phyloP scores from a whole-genome alignment of 1,139 yeast genomes.

The Hyphopichia pseudoburtonii region DNA sequence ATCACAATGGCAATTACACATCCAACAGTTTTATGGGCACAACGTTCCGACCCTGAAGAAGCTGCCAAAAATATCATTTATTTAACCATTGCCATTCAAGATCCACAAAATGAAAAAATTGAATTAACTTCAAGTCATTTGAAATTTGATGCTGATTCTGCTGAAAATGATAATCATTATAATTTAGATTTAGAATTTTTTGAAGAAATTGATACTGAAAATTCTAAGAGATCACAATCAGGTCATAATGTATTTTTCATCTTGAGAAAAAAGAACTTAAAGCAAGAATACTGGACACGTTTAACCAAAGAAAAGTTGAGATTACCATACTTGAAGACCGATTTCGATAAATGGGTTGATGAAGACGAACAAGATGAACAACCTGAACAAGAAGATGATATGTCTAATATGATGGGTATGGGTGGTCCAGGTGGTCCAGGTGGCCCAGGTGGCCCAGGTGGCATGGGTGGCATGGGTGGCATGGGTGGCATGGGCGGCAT shows the following conservation, averaged over 20 bases:
- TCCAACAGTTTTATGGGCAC: constrained; percentile 83
- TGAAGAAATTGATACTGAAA: constrained; percentile 67
- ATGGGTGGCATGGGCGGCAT: constrained; percentile 16
- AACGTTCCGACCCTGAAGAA: constrained; percentile 77
- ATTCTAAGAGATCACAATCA: constrained; percentile 57
- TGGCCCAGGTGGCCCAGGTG: constrained; percentile 30
- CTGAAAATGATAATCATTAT: constrained; percentile 47
- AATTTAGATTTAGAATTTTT: constrained; percentile 67
- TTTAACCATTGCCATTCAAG: constrained; percentile 73
- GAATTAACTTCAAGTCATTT: constrained; percentile 61
- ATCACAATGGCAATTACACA: constrained; percentile 6
- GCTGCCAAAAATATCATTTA: constrained; percentile 71
- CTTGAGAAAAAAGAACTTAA: constrained; percentile 64
- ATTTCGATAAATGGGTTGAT: constrained; percentile 96
- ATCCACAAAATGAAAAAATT: constrained; percentile 63
- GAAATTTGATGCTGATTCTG: constrained; percentile 58
- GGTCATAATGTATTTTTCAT: constrained; percentile 75
- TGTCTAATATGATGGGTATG: constrained; percentile 29
- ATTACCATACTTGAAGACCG: constrained; percentile 81
- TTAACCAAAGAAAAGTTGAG: constrained; percentile 73
- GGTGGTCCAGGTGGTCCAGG: constrained; percentile 31
- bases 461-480: constrained; percentile 29
- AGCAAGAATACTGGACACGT: constrained; percentile 90
- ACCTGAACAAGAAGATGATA: constrained; percentile 47
- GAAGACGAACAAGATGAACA: constrained; percentile 86